Evolutionary conservation across 2,329 filamentous ascomycete genomes (phyloP), one percentile per base, ranked within the genome.

Genomic region (Fusarium subglutinans): DNA sequence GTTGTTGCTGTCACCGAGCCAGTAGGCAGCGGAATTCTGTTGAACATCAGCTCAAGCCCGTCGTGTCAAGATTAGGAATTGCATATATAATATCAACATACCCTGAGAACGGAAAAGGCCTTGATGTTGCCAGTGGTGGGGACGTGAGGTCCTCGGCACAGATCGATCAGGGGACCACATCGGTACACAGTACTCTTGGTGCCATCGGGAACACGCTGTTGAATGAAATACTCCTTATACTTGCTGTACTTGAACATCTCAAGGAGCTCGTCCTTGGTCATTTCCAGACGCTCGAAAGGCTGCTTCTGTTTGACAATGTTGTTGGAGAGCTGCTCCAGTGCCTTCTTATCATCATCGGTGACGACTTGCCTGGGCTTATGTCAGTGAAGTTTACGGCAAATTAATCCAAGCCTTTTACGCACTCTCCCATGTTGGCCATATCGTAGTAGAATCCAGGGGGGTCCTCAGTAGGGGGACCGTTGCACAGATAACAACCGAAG

Each of bases 171-270:
- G 20, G 95, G 95, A 66, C 96, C 96, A 80, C 95, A 97, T 73
- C 94, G 91, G 84, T 98, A 99, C 45, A 98, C 96, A 15, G 96
- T 98, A 81, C 94, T 97, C 81, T 89, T 94, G 63, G 94, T 95
- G 77, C 94, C 95, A 77, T 98, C 94, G 44, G 92, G 87, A 70
- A 98, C 82, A 51, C 82, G 81, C 76, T 84, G 82, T 77, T 82
- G 92, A 85, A 99, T 98, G 83, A 98, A 97, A 83, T 98, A 94
- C 82, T 97, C 91, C 90, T 99, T 98, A 88, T 98, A 98, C 83
- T 96, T 96, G 89, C 97, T 98, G 88, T 97, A 97, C 78, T 91
- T 90, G 87, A 98, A 98, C 84, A 98, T 98, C 82, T 98, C 94
- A 59, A 96, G 90, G 57, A 98, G 88, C 76, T 98, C 92, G 62